Evolutionary conservation across 2,329 filamentous ascomycete species (phyloP).

Genomic region (Xylariaceae sp.): DNA sequence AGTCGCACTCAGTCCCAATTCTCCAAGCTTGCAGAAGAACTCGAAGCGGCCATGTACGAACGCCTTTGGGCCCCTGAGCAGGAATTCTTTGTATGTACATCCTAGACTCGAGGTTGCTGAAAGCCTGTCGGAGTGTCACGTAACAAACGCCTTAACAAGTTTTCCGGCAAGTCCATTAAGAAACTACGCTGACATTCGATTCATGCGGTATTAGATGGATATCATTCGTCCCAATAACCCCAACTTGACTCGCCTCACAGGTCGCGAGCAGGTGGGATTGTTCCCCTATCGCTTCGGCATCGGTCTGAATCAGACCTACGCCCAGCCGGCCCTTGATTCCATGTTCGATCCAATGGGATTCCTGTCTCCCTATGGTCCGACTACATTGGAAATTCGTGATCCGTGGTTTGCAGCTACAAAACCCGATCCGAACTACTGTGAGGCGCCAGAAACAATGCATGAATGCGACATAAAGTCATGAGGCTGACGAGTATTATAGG

Average conservation of each 20-base stretch:
- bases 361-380: slow-evolving; percentile 37
- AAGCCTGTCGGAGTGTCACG: too few species aligned
- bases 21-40: slow-evolving; percentile 30
- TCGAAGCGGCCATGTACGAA: slow-evolving; percentile 34
- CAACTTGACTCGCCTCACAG: slow-evolving; percentile 32
- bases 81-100: slow-evolving; percentile 34
- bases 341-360: slow-evolving; percentile 36
- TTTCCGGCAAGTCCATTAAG: not conserved
- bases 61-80: slow-evolving; percentile 36
- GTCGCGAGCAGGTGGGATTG: slow-evolving; percentile 39
- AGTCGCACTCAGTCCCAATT: slow-evolving; percentile 30
- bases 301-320: slow-evolving; percentile 31
- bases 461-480: not conserved
- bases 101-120: not conserved
- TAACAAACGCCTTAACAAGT: too few species aligned
- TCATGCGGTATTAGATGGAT: slow-evolving; percentile 12
- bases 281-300: slow-evolving; percentile 41
- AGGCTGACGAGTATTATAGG: slow-evolving; percentile 25
- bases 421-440: slow-evolving; percentile 29
- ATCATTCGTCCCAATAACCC: slow-evolving; percentile 36
- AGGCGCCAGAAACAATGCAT: not conserved
- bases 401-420: slow-evolving; percentile 36
- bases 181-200: slow-evolving; percentile 1
- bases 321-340: slow-evolving; percentile 32
- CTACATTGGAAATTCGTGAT: slow-evolving; percentile 38